Evolutionary conservation across 495 filamentous ascomycete genomes (phyloP), one percentile per base, ranked within the genome.

Genomic region (Astrothelium subdiscretum): DNA sequence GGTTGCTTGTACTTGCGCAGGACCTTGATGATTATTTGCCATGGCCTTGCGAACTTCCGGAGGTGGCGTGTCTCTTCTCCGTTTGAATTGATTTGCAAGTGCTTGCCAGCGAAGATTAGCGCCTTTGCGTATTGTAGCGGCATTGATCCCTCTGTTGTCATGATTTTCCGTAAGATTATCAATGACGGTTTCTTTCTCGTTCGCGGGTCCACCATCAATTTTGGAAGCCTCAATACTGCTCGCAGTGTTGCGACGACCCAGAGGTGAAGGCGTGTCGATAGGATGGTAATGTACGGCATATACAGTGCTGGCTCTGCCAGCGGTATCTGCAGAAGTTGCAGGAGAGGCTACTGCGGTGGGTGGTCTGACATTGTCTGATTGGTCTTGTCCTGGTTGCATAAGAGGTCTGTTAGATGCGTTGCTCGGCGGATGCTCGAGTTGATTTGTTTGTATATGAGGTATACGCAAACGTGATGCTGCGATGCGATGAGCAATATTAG

Each of bases 231-330:
- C 32, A 22, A 29, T 24, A 3, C 4, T 31, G 5, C 73, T 68
- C 73, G 77, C 5, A 78, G 78, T n/a, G 85, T 84, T n/a, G 85
- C 20, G 5, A 27, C 24, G 20, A 29, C 11, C 43, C 12, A 20
- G 5, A 29, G 48, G 24, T 54, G 48, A 26, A 54, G 48, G 48
- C 24, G 48, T 3, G 78, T 65, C 83, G 52, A 86, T 79, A n/a
- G 88, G 81, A 64, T 92, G 87, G 69, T 95, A 91, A 54, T 86
- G 84, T 58, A 96, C 81, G 61, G 87, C 84, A 67, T 96, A 95
- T 15, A 94, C 83, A 2, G 91, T 96, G 72, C 89, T 94, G 51
- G 85, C 82, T 18, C 84, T 84, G 72, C 86, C 88, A 18, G 84
- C 82, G 1, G 87, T 89, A 66, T 95, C 88, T n/a, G 84, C 83